Percentiles rank a stretch among this genome's conserved stretches.
These are phyloP conservation scores for Carex sylvatica DNA, from an alignment of 202 grass and related monocot genomes.

Conservation along the genomic window DNA sequence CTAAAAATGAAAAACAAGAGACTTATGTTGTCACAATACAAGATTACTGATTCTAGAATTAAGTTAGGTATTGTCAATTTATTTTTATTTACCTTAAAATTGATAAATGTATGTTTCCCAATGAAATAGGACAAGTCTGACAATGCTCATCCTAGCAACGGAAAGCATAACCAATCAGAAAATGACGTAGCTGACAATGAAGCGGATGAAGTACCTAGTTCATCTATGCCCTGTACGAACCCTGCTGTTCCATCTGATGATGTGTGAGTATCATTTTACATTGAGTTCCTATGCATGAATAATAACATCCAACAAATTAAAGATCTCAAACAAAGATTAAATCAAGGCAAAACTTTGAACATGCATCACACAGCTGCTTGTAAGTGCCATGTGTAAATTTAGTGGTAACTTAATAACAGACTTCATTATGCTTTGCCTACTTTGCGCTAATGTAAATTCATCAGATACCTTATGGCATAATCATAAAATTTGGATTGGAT, in stretches of 20 bases:
- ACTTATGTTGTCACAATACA: neutral
- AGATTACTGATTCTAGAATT: neutral
- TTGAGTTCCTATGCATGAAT: neutral
- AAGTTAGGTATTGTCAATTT: constrained; percentile 18
- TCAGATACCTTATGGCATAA: neutral
- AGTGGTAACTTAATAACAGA: neutral
- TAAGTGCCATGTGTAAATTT: neutral
- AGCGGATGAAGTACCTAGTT: constrained; percentile 26
- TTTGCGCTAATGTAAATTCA: neutral
- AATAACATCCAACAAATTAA: neutral
- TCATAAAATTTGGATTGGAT: neutral
- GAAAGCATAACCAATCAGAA: constrained; percentile 31
- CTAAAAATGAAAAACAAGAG: neutral
- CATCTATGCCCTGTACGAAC: constrained; percentile 37
- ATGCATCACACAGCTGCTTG: neutral
- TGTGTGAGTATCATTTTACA: constrained; percentile 40
- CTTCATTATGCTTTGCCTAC: neutral
- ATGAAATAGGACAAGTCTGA: constrained; percentile 32
- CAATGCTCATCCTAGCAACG: constrained; percentile 25
- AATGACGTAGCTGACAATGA: constrained; percentile 27
- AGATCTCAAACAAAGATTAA: neutral
- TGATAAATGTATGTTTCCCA: constrained; percentile 20
- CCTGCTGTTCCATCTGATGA: constrained; percentile 38
- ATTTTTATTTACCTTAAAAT: constrained; percentile 14
- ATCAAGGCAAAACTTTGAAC: neutral